phyloP scores from a whole-genome alignment of 1,284 basidiomycete genomes.

The Microbotryum intermedium region DNA sequence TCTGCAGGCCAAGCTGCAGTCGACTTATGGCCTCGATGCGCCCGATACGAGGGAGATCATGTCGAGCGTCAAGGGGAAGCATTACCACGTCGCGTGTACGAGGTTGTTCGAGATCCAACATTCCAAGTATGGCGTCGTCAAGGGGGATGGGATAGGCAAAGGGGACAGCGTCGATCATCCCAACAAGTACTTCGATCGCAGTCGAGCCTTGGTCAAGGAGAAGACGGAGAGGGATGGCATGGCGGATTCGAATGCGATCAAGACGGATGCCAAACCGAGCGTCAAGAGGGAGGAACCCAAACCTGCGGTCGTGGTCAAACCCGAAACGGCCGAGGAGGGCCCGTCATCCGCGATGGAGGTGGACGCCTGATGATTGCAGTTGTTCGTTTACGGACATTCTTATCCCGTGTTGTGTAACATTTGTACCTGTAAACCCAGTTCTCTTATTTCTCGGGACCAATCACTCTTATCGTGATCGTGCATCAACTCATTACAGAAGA shows the following conservation, averaged over 20 bases:
- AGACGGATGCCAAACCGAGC: too few relatives aligned
- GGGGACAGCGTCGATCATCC: conserved; percentile 91
- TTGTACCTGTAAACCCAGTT: too few relatives aligned
- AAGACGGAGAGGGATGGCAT: conserved; percentile 1
- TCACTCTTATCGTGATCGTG: too few relatives aligned
- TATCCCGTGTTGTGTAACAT: too few relatives aligned
- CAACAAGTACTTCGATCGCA: conserved; percentile 58
- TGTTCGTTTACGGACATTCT: too few relatives aligned
- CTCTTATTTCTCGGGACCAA: too few relatives aligned
- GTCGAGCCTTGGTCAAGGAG: conserved; percentile 7
- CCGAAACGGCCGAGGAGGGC: too few relatives aligned
- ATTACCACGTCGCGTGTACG: conserved; percentile 95
- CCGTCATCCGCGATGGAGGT: too few relatives aligned
- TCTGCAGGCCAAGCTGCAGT: conserved; percentile 65
- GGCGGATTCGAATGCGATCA: background rate
- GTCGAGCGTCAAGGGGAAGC: conserved; percentile 65
- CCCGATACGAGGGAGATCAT: conserved; percentile 83
- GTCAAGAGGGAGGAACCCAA: too few relatives aligned
- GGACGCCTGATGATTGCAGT: too few relatives aligned
- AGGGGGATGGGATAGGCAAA: conserved; percentile 77
- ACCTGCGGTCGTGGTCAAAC: too few relatives aligned
- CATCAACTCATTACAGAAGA: too few relatives aligned
- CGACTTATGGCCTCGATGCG: conserved; percentile 60
- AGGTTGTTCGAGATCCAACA: conserved; percentile 95
- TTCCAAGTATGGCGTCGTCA: conserved; percentile 59